phyloP scores from a whole-genome alignment of 2,329 filamentous ascomycete genomes.

The Monascus ruber region DNA sequence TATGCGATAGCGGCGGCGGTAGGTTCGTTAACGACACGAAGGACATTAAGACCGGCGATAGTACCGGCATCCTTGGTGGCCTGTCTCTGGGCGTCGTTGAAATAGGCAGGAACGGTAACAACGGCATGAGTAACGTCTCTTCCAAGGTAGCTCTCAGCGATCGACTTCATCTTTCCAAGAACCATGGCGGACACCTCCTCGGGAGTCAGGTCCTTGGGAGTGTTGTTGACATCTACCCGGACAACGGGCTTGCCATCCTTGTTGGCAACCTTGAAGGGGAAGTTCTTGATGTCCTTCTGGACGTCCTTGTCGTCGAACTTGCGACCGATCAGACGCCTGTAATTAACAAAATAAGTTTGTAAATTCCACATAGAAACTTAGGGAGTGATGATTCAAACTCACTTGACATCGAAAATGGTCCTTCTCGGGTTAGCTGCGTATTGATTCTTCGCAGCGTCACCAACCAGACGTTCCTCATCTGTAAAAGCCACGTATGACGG shows the following conservation, averaged over 20 bases:
- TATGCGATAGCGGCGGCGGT: constrained; percentile 93
- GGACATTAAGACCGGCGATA: constrained; percentile 87
- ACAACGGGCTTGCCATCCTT: constrained; percentile 85
- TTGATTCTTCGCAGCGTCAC: constrained; percentile 96
- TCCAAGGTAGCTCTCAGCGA: constrained; percentile 51
- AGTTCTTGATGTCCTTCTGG: constrained; percentile 92
- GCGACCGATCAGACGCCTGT: constrained; percentile 70
- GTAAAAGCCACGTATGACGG: constrained; percentile 94
- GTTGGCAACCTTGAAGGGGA: constrained; percentile 87
- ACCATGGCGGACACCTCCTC: constrained; percentile 59
- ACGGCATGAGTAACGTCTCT: constrained; percentile 54
- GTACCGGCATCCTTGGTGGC: constrained; percentile 90
- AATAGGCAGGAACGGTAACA: constrained; percentile 92
- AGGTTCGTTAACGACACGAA: constrained; percentile 93
- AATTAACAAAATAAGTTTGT: neutral
- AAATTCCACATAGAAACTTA: neutral
- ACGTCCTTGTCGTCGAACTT: constrained; percentile 77
- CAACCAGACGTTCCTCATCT: constrained; percentile 91
- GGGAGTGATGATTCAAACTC: constrained; percentile 30
- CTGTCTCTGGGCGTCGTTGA: constrained; percentile 96
- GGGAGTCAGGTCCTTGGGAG: constrained; percentile 52
- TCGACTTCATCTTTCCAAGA: constrained; percentile 56
- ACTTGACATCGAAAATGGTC: constrained; percentile 78
- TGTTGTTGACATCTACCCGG: constrained; percentile 50
- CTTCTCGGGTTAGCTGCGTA: constrained; percentile 65